Conservation (phyloP, 352 stramenopile genomes). For the Elongisporangium anandrum region DNA sequence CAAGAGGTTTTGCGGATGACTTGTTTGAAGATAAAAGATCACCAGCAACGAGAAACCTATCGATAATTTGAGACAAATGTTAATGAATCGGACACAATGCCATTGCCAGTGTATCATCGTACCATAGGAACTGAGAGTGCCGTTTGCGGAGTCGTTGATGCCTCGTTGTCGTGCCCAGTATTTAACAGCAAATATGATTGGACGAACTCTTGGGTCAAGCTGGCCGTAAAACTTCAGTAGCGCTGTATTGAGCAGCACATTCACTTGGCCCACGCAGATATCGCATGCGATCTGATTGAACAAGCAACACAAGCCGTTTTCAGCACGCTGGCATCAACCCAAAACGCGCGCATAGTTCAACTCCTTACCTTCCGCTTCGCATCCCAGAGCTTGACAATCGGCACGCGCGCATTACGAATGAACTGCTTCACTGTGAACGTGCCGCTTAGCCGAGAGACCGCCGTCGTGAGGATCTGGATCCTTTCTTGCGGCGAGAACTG, state of each 20-base stretch:
- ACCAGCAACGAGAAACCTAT: slow-evolving; percentile 95
- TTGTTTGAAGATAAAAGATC: slow-evolving; percentile 95
- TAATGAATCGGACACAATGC: too few relatives aligned
- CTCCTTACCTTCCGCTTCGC: slow-evolving; percentile 31
- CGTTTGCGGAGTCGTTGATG: slow-evolving; percentile 96
- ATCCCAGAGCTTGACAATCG: slow-evolving; percentile 80
- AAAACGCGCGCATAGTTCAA: not conserved
- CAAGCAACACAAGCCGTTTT: not conserved
- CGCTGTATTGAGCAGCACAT: slow-evolving; percentile 74
- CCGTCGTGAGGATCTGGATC: slow-evolving; percentile 48
- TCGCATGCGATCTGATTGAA: slow-evolving; percentile 50
- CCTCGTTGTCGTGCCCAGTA: slow-evolving; percentile 95
- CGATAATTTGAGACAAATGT: too few relatives aligned
- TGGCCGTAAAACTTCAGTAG: slow-evolving; percentile 69
- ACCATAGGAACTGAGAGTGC: slow-evolving; percentile 97
- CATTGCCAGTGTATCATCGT: slow-evolving; percentile 2
- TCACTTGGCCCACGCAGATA: slow-evolving; percentile 66
- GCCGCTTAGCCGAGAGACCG: slow-evolving; percentile 29
- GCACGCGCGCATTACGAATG: slow-evolving; percentile 64
- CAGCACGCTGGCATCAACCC: not conserved
- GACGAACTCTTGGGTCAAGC: slow-evolving; percentile 76
- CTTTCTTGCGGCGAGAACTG: slow-evolving; percentile 57
- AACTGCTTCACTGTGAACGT: slow-evolving; percentile 70
- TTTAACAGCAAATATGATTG: slow-evolving; percentile 96
- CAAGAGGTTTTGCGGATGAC: slow-evolving; percentile 43